Base-by-base conservation (phyloP, 2,329 filamentous ascomycete species). In the Trichoderma sp. region DNA sequence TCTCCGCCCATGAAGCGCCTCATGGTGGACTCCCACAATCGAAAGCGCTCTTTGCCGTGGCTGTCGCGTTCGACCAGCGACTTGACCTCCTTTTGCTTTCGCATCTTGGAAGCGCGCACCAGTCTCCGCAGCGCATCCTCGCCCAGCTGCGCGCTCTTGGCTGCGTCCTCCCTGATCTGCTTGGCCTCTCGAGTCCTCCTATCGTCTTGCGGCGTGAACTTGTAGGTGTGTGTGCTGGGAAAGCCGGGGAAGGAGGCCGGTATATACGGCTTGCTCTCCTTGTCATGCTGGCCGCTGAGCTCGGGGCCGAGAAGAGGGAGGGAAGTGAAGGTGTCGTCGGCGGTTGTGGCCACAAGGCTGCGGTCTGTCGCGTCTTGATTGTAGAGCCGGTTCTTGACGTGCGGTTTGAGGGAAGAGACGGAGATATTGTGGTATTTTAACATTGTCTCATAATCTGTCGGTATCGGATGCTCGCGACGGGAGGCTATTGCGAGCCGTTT, bases 181-280 rank as follows among this genome's bases (percentile, higher is more conserved):
- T 86, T 82, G 0, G 84, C 81, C 65, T 88, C 83, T 7, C 79
- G 77, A 17, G 75, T 74, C 19, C 75, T 78, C 47, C 76, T 78
- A 66, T 83, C 79, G 19, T 83, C 79, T 41, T 82, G 80, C 2
- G 83, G 82, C 0, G 86, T 89, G 70, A 83, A 85, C 45, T 81
- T 83, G 74, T 88, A 89, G 3, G 86, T 89, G 70, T 89, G 86
- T 52, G 83, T 84, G 72, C 85, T 88, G 0, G 87, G 87, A 66
- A 89, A 89, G 10, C 82, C 79, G 0, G 87, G 87, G 59, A 89
- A 87, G 0, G 80, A 80, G 43, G 77, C 75, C 0, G 87, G 87
- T 12, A 89, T 87, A 73, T 86, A 88, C 26, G 74, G 64, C 70
- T 83, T 84, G 14, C 78, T 74, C 9, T 82, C 79, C 70, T 87